phyloP scores from a whole-genome alignment of 1,139 yeast species.

The Barnettozyma hawaiiensis region DNA sequence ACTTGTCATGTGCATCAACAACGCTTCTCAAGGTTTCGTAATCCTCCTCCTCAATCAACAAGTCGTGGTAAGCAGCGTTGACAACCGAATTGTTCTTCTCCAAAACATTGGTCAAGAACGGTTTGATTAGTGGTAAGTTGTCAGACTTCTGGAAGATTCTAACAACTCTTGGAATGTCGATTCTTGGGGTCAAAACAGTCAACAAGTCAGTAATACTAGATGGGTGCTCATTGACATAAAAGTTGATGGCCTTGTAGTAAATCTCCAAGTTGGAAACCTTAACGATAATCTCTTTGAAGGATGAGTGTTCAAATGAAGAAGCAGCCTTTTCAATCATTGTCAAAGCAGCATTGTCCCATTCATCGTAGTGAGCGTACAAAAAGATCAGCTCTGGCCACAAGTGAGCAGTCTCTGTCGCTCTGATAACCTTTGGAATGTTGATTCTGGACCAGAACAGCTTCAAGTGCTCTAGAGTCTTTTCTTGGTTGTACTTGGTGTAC shows the following conservation, averaged over 20 bases:
- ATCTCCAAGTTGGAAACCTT: conserved; percentile 96
- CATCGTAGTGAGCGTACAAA: conserved; percentile 96
- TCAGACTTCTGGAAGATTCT: conserved; percentile 93
- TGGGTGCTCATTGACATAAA: conserved; percentile 90
- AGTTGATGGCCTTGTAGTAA: conserved; percentile 94
- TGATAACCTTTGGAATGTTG: conserved; percentile 93
- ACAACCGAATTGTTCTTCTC: conserved; percentile 88
- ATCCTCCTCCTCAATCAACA: conserved; percentile 94
- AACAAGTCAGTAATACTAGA: conserved; percentile 82
- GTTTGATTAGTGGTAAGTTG: conserved; percentile 91
- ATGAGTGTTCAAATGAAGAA: conserved; percentile 86
- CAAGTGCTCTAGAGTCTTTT: conserved; percentile 92
- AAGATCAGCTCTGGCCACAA: conserved; percentile 95
- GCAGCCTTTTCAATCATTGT: conserved; percentile 97
- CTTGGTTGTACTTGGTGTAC: conserved; percentile 87
- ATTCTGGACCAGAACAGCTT: conserved; percentile 97
- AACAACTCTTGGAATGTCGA: conserved; percentile 93
- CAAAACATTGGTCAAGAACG: conserved; percentile 87
- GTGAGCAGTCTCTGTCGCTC: conserved; percentile 91
- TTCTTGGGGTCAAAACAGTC: conserved; percentile 80
- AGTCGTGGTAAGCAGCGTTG: conserved; percentile 90
- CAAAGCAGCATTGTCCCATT: conserved; percentile 98
- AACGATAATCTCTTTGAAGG: conserved; percentile 90
- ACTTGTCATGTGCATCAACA: conserved; percentile 86
- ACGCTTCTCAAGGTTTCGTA: conserved; percentile 83